Conservation (phyloP, 1,284 basidiomycete species). For the Neolentinus lepideus region DNA sequence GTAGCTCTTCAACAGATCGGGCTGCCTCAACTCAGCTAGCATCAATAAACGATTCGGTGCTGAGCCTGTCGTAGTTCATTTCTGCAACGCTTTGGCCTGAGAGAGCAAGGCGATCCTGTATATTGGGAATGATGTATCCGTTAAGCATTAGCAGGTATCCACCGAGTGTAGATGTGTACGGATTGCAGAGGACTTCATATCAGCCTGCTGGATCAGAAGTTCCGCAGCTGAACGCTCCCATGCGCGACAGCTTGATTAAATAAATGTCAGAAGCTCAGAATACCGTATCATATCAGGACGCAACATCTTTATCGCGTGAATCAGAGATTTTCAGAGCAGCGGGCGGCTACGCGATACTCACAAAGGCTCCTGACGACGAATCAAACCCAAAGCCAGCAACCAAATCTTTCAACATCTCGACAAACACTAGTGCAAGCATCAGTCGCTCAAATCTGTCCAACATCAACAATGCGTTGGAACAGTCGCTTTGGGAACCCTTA, state of each 20-base stretch:
- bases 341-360: slow-evolving; percentile 5
- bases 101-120: slow-evolving; percentile 13
- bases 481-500: no score
- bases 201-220: slow-evolving; percentile 14
- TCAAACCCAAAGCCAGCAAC: no score
- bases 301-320: slow-evolving; percentile 4
- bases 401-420: slow-evolving; percentile 21
- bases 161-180: slow-evolving; percentile 3
- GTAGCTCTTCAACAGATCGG: not conserved
- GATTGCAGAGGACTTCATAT: slow-evolving; percentile 14
- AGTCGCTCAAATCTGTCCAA: no score
- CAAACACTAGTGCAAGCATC: slow-evolving; percentile 5
- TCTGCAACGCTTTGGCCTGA: slow-evolving; percentile 7
- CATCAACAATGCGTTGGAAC: no score
- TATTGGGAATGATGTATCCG: not conserved
- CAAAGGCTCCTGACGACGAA: slow-evolving; percentile 2
- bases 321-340: slow-evolving; percentile 9
- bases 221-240: slow-evolving; percentile 20
- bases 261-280: slow-evolving; percentile 13
- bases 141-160: not conserved
- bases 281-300: no score
- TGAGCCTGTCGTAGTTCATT: not conserved
- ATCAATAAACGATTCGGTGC: not conserved
- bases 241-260: slow-evolving; percentile 13
- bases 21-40: not conserved